A percentile compares a stretch with the other conserved stretches of the same genome.
Evolutionary conservation across 202 grass and related monocot species (phyloP).

Genomic region (Digitaria exilis): DNA sequence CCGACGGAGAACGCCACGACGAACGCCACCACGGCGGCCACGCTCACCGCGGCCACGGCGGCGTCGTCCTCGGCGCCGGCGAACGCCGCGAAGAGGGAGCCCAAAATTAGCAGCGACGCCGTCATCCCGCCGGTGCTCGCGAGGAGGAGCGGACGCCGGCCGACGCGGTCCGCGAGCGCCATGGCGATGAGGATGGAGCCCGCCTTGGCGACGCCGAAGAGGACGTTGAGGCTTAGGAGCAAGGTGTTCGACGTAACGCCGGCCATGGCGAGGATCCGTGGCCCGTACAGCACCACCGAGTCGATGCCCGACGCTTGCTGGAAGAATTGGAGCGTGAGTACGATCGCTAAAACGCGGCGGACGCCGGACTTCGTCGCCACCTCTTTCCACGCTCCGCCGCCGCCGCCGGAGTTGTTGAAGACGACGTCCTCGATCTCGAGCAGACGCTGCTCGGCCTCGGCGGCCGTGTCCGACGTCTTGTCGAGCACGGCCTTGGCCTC

Average conservation of each 20-base stretch:
- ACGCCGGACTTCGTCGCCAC: conserved; percentile 41
- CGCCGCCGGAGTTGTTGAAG: not conserved
- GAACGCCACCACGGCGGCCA: conserved; percentile 55
- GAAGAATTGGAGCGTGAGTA: conserved; percentile 69
- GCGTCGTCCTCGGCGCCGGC: conserved; percentile 40
- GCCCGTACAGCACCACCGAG: conserved; percentile 76
- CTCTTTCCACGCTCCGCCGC: conserved; percentile 56
- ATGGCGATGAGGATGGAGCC: conserved; percentile 74
- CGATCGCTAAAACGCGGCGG: conserved; percentile 55
- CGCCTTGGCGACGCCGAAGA: conserved; percentile 74
- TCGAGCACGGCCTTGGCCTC: conserved; percentile 66
- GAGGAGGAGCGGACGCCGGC: conserved; percentile 71
- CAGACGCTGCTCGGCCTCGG: conserved; percentile 65
- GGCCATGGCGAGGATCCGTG: conserved; percentile 57
- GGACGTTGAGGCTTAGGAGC: conserved; percentile 63
- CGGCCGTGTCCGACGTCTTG: conserved; percentile 64
- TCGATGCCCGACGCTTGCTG: conserved; percentile 79
- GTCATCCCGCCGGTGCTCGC: conserved; percentile 74
- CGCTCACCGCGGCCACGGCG: conserved; percentile 38
- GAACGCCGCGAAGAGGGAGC: conserved; percentile 46
- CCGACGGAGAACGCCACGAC: conserved; percentile 80
- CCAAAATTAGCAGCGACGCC: conserved; percentile 47
- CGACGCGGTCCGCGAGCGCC: conserved; percentile 60
- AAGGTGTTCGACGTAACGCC: conserved; percentile 52
- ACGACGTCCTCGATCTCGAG: conserved; percentile 67